Conservation (phyloP, 108 stramenopile species). For the Nitzschia sp. region DNA sequence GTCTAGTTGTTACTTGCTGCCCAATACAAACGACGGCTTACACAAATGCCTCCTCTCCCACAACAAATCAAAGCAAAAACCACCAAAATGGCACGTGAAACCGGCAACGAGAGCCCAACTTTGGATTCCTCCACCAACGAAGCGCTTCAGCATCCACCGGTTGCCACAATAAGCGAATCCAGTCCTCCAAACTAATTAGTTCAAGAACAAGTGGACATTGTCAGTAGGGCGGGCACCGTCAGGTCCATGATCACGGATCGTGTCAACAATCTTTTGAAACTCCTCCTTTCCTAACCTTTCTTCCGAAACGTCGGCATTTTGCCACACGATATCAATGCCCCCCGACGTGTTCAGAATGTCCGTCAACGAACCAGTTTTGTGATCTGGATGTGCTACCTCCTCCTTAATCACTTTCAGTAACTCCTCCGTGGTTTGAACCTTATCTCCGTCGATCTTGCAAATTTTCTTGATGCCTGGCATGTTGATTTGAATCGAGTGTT, state of each 20-base stretch:
- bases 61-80: too few relatives aligned
- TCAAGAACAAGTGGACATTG: constrained; percentile 13
- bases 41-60: too few relatives aligned
- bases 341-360: constrained; percentile 4
- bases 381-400: not conserved
- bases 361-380: not conserved
- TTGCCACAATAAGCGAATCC: too few relatives aligned
- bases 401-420: not conserved
- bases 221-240: not conserved
- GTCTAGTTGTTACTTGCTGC: too few relatives aligned
- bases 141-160: too few relatives aligned
- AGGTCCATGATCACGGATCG: constrained; percentile 1
- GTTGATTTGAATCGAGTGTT: not conserved
- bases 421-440: constrained; percentile 1
- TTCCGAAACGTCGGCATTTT: not conserved
- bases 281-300: not conserved
- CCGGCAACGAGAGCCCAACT: too few relatives aligned
- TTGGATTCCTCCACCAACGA: too few relatives aligned
- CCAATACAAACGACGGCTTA: too few relatives aligned
- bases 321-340: constrained; percentile 3
- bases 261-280: not conserved
- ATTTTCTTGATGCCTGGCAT: constrained; percentile 4
- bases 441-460: constrained; percentile 8
- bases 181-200: too few relatives aligned
- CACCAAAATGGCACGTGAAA: too few relatives aligned